Percentiles rank a stretch among this genome's conserved stretches.
These are phyloP conservation scores for Boletus reticuloceps DNA, from an alignment of 768 basidiomycete genomes.

Conservation along the genomic window DNA sequence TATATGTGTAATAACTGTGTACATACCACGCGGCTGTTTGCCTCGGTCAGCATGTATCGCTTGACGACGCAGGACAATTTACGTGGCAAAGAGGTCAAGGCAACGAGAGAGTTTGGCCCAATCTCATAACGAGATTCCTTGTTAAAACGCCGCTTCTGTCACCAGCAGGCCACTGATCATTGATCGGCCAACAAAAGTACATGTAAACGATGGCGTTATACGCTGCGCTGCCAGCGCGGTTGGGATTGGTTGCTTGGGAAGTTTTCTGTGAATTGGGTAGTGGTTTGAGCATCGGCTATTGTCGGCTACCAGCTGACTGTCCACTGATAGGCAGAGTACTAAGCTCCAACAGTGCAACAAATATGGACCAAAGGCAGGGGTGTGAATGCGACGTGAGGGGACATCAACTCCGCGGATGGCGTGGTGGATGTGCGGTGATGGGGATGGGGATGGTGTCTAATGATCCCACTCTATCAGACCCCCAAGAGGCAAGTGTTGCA, in stretches of 20 bases:
- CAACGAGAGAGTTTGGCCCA: background rate
- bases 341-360: background rate
- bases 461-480: slow-evolving; percentile 70
- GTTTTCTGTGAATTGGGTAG: background rate
- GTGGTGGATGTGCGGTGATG: background rate
- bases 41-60: slow-evolving; percentile 4
- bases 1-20: background rate
- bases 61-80: background rate
- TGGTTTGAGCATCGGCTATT: background rate
- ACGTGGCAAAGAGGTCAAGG: slow-evolving; percentile 15
- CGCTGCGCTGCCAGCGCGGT: background rate
- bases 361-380: slow-evolving; percentile 2
- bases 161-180: background rate
- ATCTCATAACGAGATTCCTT: background rate
- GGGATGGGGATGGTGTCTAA: slow-evolving; percentile 1
- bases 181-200: background rate
- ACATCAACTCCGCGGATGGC: slow-evolving; percentile 19
- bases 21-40: background rate
- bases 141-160: background rate
- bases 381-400: slow-evolving; percentile 10
- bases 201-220: background rate
- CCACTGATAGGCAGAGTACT: background rate
- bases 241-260: slow-evolving; percentile 14
- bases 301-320: background rate
- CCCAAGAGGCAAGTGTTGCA: slow-evolving; percentile 89